Evolutionary conservation across 148 eudicot genomes (phyloP).

Genomic region (Rhododendron molle): DNA sequence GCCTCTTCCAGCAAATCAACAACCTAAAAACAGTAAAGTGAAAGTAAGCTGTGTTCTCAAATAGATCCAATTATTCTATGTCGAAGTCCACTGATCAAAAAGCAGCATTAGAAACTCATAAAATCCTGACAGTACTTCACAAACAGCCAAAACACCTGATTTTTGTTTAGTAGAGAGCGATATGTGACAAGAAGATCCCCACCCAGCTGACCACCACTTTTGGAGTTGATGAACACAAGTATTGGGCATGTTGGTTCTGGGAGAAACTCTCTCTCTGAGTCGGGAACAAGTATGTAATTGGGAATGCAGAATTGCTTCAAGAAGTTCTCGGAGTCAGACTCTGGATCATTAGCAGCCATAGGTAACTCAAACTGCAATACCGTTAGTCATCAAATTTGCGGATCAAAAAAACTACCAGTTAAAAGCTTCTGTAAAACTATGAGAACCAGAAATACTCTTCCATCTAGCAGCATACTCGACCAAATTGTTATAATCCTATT

Average conservation of each 20-base stretch:
- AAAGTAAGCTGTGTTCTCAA: neutral
- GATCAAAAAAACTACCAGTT: neutral
- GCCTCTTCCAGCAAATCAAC: conserved; percentile 69
- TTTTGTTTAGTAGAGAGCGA: conserved; percentile 56
- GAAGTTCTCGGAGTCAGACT: conserved; percentile 13
- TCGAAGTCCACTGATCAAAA: neutral
- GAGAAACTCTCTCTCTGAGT: conserved; percentile 25
- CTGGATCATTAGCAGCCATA: conserved; percentile 34
- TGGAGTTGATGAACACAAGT: conserved; percentile 79
- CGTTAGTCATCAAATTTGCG: neutral
- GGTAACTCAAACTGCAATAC: conserved; percentile 26
- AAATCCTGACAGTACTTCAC: neutral
- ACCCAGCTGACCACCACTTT: conserved; percentile 98
- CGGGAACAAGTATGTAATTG: conserved; percentile 50
- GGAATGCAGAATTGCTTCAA: conserved; percentile 66
- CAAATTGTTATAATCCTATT: neutral
- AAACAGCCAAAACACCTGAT: conserved; percentile 47
- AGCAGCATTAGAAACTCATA: neutral
- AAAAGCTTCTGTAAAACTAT: neutral
- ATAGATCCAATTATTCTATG: neutral
- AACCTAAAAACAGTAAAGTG: conserved; percentile 30
- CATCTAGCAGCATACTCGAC: neutral
- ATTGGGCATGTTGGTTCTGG: conserved; percentile 62
- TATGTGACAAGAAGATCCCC: conserved; percentile 80
- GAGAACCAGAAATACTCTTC: neutral